Evolutionary conservation across 495 filamentous ascomycete genomes (phyloP).

Genomic region (Daldinia decipiens): DNA sequence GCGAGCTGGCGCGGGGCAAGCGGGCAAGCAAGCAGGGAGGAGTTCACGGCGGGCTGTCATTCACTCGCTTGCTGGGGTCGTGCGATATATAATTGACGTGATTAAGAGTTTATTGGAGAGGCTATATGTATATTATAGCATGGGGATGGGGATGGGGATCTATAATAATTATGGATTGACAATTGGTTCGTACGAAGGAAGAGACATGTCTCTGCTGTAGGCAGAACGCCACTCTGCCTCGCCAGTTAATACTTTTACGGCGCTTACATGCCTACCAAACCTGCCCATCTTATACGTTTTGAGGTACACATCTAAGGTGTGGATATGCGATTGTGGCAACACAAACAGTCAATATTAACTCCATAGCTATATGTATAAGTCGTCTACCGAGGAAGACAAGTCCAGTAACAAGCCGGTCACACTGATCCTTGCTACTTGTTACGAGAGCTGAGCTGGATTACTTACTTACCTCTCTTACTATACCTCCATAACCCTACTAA

Average conservation of each 20-base stretch:
- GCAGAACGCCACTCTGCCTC: constrained; percentile 17
- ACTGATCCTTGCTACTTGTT: not conserved
- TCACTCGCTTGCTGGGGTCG: not conserved
- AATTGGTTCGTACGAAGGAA: constrained; percentile 4
- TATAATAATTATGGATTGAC: not conserved
- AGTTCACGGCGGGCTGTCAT: not conserved
- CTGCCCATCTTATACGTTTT: not conserved
- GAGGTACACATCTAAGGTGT: not conserved
- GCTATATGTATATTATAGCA: no score
- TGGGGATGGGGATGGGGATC: not conserved
- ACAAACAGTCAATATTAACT: not conserved
- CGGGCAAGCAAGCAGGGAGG: not conserved
- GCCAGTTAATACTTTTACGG: not conserved
- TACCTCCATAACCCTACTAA: constrained; percentile 3
- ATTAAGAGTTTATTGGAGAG: no score
- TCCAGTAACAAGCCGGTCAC: constrained; percentile 23
- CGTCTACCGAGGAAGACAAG: not conserved
- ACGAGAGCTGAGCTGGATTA: not conserved
- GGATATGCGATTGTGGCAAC: not conserved
- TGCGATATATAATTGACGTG: no score
- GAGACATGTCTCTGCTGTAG: constrained; percentile 29
- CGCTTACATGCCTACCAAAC: not conserved
- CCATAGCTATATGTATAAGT: not conserved
- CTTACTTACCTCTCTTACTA: not conserved
- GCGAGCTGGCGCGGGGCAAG: not conserved